Evolutionary conservation across 1,284 basidiomycete species (phyloP).

Genomic region (Heterobasidion parviporum): DNA sequence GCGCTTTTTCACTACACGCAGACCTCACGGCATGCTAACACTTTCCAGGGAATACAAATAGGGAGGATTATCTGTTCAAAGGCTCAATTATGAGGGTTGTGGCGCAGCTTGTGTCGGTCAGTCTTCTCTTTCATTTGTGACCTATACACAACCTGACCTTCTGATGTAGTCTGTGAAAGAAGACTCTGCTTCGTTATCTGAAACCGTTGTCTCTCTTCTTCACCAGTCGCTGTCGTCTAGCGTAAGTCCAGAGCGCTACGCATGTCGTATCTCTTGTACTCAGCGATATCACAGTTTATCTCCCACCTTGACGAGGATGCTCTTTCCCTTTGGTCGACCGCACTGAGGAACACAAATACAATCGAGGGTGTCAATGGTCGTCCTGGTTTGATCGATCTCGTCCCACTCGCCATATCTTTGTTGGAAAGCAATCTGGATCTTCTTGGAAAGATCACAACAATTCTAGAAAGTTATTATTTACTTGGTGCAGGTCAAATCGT

Average conservation of each 20-base stretch:
- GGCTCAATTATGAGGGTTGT: constrained; percentile 65
- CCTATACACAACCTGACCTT: not conserved
- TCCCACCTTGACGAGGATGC: constrained; percentile 77
- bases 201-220: constrained; percentile 67
- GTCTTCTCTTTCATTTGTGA: constrained; percentile 9
- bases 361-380: constrained; percentile 38
- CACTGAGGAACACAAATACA: constrained; percentile 60
- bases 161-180: constrained; percentile 48
- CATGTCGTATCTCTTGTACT: not conserved
- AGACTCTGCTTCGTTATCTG: constrained; percentile 46
- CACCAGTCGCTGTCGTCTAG: constrained; percentile 64
- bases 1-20: constrained; percentile 19
- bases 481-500: constrained; percentile 61
- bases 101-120: constrained; percentile 64
- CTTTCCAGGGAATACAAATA: constrained; percentile 51
- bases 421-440: constrained; percentile 71
- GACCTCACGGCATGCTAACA: too few species aligned
- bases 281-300: constrained; percentile 33
- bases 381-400: constrained; percentile 57
- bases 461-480: constrained; percentile 79
- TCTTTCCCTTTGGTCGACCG: constrained; percentile 66
- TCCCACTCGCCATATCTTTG: constrained; percentile 56
- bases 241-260: constrained; percentile 27
- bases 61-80: constrained; percentile 77
- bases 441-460: constrained; percentile 53